Base-by-base conservation (phyloP, 768 basidiomycete species). In the Leccinellum luteum region DNA sequence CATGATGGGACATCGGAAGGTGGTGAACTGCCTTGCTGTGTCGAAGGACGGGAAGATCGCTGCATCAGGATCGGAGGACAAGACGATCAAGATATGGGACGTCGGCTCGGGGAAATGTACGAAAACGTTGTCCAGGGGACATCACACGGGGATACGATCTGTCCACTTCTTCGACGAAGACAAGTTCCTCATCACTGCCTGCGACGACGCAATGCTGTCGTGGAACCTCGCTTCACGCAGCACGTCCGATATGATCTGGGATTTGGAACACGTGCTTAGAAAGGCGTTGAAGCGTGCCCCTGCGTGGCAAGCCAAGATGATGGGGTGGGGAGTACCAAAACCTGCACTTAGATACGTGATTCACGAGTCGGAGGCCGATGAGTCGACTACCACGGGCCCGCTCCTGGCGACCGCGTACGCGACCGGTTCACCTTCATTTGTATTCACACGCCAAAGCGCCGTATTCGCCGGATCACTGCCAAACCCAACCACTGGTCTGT, bases 31-130 rank as follows among this genome's bases (percentile, higher is more conserved):
- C 8, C 45, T 70, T 21, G 56, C 58, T 12, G 45, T 71, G 10
- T 71, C 70, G 8, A 27, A 28, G 14, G 51, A 69, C 54, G 65
- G 67, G 21, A 28, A 4, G 19, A 45, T 43, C 2, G 1, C 66
- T 5, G 69, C 57, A 8, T 65, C 69, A 2, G 67, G 67, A 23
- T 72, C 68, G 4, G 52, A 64, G 31, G 69, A 71, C 51, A 61
- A 60, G 30, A 64, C 66, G 0, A 30, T 68, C 27, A 68, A 65
- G 28, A 48, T 69, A 28, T 71, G 69, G 69, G 61, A 67, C 15
- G 28, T 45, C 9, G 17, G 5, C 1, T 55, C 64, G 0, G 69
- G 69, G 15, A 56, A 57, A 30, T 66, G 63, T 10, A 53, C 49
- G 0, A 45, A 30, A 5, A 60, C 66, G 1, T 34, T 66, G 15